These are phyloP conservation scores for Draba incana DNA, from an alignment of 345 rosid species.

Conservation along the genomic window DNA sequence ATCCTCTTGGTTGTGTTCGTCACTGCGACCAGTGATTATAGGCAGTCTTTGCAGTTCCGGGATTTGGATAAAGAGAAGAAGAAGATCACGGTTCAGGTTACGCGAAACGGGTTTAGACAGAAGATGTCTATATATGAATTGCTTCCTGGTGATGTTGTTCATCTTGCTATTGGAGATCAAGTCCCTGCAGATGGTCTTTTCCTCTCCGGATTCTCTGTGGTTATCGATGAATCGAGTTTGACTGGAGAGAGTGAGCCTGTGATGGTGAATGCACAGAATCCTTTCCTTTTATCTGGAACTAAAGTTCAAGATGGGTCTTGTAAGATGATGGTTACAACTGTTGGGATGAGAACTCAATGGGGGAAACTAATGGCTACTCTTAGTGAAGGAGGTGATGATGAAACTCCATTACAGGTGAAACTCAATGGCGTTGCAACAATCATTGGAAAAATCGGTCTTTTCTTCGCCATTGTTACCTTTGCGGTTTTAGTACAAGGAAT, in stretches of 20 bases:
- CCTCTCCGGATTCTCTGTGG: conserved; percentile 79
- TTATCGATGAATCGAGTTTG: conserved; percentile 83
- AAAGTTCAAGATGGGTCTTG: conserved; percentile 91
- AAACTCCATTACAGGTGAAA: conserved; percentile 93
- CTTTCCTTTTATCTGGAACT: conserved; percentile 88
- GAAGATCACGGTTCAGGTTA: conserved; percentile 82
- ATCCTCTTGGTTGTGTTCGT: conserved; percentile 85
- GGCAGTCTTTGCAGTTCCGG: conserved; percentile 84
- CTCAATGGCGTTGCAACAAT: conserved; percentile 91
- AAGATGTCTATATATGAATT: conserved; percentile 84
- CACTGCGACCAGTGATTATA: conserved; percentile 88
- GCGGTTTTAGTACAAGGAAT: conserved; percentile 82
- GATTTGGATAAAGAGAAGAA: conserved; percentile 92
- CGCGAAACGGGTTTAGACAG: conserved; percentile 80
- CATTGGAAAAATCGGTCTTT: conserved; percentile 80
- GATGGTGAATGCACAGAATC: conserved; percentile 62
- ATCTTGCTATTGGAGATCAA: conserved; percentile 88
- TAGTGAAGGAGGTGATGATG: conserved; percentile 93
- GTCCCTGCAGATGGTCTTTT: conserved; percentile 94
- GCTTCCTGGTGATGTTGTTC: conserved; percentile 88
- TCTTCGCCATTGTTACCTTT: conserved; percentile 79
- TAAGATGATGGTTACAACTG: conserved; percentile 85
- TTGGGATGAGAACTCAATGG: conserved; percentile 98
- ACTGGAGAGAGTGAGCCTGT: conserved; percentile 93
- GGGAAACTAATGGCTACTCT: conserved; percentile 89